Base-by-base conservation (phyloP, 2,329 filamentous ascomycete genomes). In the Clonostachys rosea region DNA sequence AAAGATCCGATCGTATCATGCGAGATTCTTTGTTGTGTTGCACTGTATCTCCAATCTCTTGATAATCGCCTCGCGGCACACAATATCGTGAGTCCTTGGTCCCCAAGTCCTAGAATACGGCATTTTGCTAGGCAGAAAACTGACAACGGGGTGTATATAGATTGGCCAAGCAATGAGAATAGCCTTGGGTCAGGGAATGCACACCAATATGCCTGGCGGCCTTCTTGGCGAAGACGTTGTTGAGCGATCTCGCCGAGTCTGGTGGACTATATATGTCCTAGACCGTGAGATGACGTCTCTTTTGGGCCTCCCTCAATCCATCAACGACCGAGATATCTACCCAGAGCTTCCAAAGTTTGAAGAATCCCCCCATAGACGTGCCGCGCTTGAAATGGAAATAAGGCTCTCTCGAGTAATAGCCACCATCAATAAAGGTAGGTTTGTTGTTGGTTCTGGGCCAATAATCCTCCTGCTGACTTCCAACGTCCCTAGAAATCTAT, bases 181-280 rank as follows among this genome's bases (percentile, higher is more conserved):
- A 34, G 73, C 75, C 1, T 54, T 78, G 11, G 66, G 63, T 1
- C 63, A 76, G 44, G 76, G 76, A 2, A 72, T 79, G 68, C 75
- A 79, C 48, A 76, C 73, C 0, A 65, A 76, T 30, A 75, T 79
- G 72, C 69, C 67, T 0, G 60, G 62, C 0, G 58, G 65, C 3
- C 61, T 71, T 18, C 51, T 77, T 0, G 68, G 69, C 1, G 65
- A 69, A 1, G 49, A 54, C 0, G 53, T 66, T 2, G 68, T 75
- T 1, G 66, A 78, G 49, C 58, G 76, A 44, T 73, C 69, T 45
- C 70, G 74, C 2, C 69, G 68, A 34, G 64, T 75, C 10, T 80
- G 75, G 74, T 79, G 75, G 75, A 79, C 76, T 0, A 64, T 77
- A 0, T 78, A 76, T 39, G 64, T 79, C 2, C 57, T 79, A 1